Percentiles rank a stretch among this genome's conserved stretches.
Conservation (phyloP, 768 basidiomycete species). For the Pisolithus albus region DNA sequence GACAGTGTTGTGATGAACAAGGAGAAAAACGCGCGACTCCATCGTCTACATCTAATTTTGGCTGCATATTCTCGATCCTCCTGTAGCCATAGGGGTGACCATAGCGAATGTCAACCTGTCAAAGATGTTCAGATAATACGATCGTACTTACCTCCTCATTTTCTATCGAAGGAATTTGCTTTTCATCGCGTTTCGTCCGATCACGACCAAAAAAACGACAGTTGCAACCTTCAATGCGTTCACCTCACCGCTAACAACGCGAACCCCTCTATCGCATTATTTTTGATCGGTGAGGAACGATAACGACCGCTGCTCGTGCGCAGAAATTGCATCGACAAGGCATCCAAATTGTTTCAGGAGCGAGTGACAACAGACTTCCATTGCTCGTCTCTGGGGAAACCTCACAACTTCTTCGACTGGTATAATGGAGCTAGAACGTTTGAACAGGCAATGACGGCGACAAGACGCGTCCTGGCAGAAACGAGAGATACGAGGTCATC, state of each 20-base stretch:
- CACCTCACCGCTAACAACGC: constrained; percentile 50
- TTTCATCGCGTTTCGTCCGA: constrained; percentile 46
- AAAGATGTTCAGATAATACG: background rate
- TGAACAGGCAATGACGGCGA: constrained; percentile 69
- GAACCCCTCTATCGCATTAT: constrained; percentile 52
- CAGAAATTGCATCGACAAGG: constrained; percentile 49
- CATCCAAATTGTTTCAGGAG: constrained; percentile 41
- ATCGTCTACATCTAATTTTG: constrained; percentile 53
- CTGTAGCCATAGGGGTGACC: constrained; percentile 77
- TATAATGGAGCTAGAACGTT: constrained; percentile 62
- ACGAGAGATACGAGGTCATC: constrained; percentile 58
- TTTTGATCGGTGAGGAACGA: constrained; percentile 44
- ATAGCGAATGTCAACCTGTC: constrained; percentile 68
- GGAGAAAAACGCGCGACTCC: constrained; percentile 68
- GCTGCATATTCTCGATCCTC: constrained; percentile 44
- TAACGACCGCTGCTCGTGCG: constrained; percentile 55
- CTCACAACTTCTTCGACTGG: constrained; percentile 53
- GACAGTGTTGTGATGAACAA: constrained; percentile 76
- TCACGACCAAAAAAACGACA: constrained; percentile 64
- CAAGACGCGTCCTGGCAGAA: constrained; percentile 57
- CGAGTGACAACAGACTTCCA: constrained; percentile 50
- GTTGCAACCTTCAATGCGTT: constrained; percentile 53
- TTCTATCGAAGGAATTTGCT: constrained; percentile 59
- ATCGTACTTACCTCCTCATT: constrained; percentile 48
- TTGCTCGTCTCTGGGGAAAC: constrained; percentile 45